phyloP scores from a whole-genome alignment of 148 eudicot species.

The Chenopodium suecicum region DNA sequence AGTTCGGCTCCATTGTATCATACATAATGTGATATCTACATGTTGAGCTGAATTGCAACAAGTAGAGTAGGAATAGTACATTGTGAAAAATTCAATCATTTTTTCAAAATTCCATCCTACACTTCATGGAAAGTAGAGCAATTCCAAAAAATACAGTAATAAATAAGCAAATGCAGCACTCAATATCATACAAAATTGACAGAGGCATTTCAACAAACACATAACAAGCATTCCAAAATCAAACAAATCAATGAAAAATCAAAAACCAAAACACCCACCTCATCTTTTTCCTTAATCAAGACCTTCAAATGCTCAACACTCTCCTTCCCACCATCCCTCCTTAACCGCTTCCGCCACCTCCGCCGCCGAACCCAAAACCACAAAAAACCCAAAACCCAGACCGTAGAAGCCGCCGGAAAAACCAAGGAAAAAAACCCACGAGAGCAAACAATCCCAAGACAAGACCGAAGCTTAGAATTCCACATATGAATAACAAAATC shows the following conservation, averaged over 20 bases:
- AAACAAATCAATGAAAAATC: not conserved
- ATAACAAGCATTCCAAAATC: not conserved
- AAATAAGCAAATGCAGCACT: not conserved
- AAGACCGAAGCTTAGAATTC: constrained; percentile 27
- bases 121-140: not conserved
- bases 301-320: constrained; percentile 33
- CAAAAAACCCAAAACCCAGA: constrained; percentile 22
- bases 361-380: constrained; percentile 23
- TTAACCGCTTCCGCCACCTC: constrained; percentile 3
- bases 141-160: not conserved
- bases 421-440: constrained; percentile 10
- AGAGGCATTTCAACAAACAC: constrained; percentile 33
- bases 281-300: constrained; percentile 40
- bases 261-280: constrained; percentile 32
- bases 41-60: not conserved
- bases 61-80: not conserved
- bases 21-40: not conserved
- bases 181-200: not conserved
- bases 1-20: not conserved
- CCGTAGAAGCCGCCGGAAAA: constrained; percentile 10
- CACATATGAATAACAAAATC: constrained; percentile 33
- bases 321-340: constrained; percentile 18
- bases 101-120: too few species aligned
- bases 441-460: constrained; percentile 1
- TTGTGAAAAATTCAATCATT: not conserved